These are phyloP conservation scores for Venturia aucupariae DNA, from an alignment of 2,329 filamentous ascomycete genomes.

Conservation along the genomic window DNA sequence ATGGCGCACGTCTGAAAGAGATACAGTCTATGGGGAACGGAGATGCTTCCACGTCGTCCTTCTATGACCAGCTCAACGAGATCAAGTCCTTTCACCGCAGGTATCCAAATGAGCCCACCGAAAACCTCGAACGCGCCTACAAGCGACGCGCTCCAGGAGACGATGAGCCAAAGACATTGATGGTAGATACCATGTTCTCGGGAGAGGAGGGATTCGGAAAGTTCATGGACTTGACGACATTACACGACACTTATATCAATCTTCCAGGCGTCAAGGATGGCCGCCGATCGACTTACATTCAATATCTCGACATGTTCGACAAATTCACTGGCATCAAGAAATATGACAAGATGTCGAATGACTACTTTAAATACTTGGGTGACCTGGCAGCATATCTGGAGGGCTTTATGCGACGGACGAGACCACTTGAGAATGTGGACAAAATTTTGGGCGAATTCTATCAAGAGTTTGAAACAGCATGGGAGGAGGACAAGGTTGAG, in stretches of 20 bases:
- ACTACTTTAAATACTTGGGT: constrained; percentile 84
- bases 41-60: constrained; percentile 75
- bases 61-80: constrained; percentile 73
- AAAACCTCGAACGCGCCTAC: constrained; percentile 91
- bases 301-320: constrained; percentile 90
- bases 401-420: constrained; percentile 72
- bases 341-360: constrained; percentile 78
- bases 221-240: constrained; percentile 77
- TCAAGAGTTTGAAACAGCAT: constrained; percentile 72
- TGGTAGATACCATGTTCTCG: constrained; percentile 87
- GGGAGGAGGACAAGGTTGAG: constrained; percentile 68
- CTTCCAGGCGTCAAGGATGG: constrained; percentile 65
- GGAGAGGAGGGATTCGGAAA: constrained; percentile 91
- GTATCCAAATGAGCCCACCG: constrained; percentile 89
- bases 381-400: constrained; percentile 77
- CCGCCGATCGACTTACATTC: constrained; percentile 68
- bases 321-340: constrained; percentile 73
- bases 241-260: constrained; percentile 86
- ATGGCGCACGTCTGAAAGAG: constrained; percentile 64
- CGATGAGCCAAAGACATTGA: constrained; percentile 47
- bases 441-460: constrained; percentile 69
- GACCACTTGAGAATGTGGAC: constrained; percentile 77
- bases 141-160: constrained; percentile 59
- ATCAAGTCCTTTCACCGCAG: constrained; percentile 82
- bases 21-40: constrained; percentile 75